Base-by-base conservation (phyloP, 2,329 filamentous ascomycete genomes). In the Penicillium sp. region DNA sequence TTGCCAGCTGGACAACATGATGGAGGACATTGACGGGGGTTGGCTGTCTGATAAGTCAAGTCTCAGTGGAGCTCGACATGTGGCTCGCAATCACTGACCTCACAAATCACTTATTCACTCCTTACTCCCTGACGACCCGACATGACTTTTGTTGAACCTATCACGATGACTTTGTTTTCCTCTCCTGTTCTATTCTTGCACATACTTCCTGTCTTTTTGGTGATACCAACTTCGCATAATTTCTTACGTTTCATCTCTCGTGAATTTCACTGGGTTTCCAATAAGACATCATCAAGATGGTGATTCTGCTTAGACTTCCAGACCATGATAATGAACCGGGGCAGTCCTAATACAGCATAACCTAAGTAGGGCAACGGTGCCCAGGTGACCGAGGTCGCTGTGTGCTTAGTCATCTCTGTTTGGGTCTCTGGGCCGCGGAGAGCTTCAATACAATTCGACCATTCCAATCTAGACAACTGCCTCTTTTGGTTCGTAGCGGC, bases 21-120 rank as follows among this genome's bases (percentile, higher is more conserved):
- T 62, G 10, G 56, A 59, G 37, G 59, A 62, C 27, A 52, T 60
- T 23, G 59, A 64, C 29, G 44, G 60, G 34, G 56, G 52, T n/a
- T 64, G 60, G 56, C 23, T 53, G 36, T 60, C 60, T 13, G 56
- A 63, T 23, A 53, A 56, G 34, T 57, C 48, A 11, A 53, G 41
- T 31, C 9, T 47, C 9, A 40, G 30, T 27, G 42, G 47, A 30
- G 11, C 33, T 34, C 53, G 39, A 16, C 26, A 20, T 14, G 30
- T 36, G 33, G 25, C 30, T 20, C 50, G 43, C 15, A 36, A 38
- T 13, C 41, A 36, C 19, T 54, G 39, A 45, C 11, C 11, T 4
- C 32, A n/a, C 26, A 32, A 13, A 41, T 29, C 23, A 7, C 21
- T 41, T 11, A n/a, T 20, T 33, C 31, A 14, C 18, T 29, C 25